Conservation (phyloP, 331 rosid genomes). For the Telfairia occidentalis region DNA sequence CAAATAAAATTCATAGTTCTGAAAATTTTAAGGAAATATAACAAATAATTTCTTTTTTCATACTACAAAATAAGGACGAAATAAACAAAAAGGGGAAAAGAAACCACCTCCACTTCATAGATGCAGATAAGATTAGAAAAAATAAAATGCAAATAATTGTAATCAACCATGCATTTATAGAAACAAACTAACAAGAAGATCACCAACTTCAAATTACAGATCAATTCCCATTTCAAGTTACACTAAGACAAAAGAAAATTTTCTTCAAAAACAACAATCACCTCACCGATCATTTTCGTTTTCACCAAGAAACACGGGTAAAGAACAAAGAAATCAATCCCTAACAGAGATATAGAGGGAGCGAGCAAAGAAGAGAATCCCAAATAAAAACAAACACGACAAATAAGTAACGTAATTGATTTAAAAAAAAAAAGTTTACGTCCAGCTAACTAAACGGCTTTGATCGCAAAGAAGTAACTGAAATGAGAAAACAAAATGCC, state of each 20-base stretch:
- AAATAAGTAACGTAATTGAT: neutral
- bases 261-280: neutral
- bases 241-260: neutral
- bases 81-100: neutral
- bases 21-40: neutral
- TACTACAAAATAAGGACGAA: neutral
- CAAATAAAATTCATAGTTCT: neutral
- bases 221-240: neutral
- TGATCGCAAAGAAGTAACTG: slow-evolving; percentile 8
- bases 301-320: neutral
- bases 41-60: neutral
- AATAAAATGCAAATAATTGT: neutral
- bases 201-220: neutral
- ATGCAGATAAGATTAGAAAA: neutral
- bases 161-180: neutral
- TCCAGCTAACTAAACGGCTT: neutral
- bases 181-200: neutral
- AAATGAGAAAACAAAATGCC: neutral
- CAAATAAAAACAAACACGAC: neutral
- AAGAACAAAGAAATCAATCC: slow-evolving; percentile 1
- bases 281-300: neutral
- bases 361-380: neutral
- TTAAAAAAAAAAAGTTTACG: neutral
- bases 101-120: neutral
- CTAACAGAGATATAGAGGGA: neutral